Evolutionary conservation across 2,329 filamentous ascomycete genomes (phyloP), one percentile per base, ranked within the genome.

Genomic region (Ceratocystis lukuohia): DNA sequence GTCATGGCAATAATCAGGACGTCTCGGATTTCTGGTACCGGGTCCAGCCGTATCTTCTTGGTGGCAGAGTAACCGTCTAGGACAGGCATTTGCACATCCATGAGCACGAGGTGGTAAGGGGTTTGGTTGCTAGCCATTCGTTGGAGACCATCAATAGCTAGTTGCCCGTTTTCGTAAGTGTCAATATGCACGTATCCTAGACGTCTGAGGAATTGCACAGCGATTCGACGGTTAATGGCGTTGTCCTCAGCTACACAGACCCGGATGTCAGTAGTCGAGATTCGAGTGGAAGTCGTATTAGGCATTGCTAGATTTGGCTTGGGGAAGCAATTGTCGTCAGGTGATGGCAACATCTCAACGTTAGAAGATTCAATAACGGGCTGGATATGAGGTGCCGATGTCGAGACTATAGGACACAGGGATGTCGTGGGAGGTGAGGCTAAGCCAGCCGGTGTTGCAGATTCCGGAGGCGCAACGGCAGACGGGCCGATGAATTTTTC

Each of bases 1-100:
- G 93, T 97, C 93, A 97, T 96, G 65, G 93, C 93, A 71, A 97
- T 96, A 62, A 97, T 89, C n/a, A 96, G 79, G 1, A 95, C 84
- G 70, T 89, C 86, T 64, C 89, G 82, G 10, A 97, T 90, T 6
- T 83, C 82, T 45, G 91, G 87, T 67, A 91, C 83, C 0, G 84
- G 74, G 74, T 96, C 91, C 70, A 84, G 84, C 8, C 92, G 86
- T 57, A 96, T 85, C 67, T 91, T 82, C 70, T 88, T 88, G 0
- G 92, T 96, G 0, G 92, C 91, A 75, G 96, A 89, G 73, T 96
- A 96, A 5, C 92, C 92, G 74, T 96, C 92, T 7, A 96, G 82
- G 2, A 95, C 85, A 0, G 92, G 92, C 92, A 96, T 96, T 76
- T 96, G 91, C 2, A 96, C 91, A 74, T 96, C 92, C 92, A 96